Evolutionary conservation across 192 early-diverging fungal genomes (phyloP), one percentile per base, ranked within the genome.

Genomic region (Coemansia sp.): DNA sequence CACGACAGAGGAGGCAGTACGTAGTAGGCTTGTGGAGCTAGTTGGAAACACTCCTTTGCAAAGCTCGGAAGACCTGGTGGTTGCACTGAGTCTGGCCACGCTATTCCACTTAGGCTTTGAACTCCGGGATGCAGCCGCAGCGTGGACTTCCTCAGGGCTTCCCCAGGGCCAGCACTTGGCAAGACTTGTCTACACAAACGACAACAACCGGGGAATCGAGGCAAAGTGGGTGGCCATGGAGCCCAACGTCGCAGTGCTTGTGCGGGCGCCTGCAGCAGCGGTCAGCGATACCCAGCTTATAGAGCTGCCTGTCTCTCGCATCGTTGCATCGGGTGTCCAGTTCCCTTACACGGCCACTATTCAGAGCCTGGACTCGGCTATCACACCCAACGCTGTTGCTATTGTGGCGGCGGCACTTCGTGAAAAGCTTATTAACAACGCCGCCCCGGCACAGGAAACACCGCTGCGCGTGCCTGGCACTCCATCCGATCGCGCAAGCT

Each of bases 31-130:
- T 21, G 52, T 47, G 25, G 24, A 31, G 12, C 51, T 75, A 7
- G 48, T 65, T 30, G 73, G 73, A 31, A 28, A 41, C 63, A 23
- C 57, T 0, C 54, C 49, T 14, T 62, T 75, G 28, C 31, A 52
- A 10, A 65, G 53, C 38, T 48, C 73, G 4, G 67, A 65, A 31
- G 73, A 75, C 54, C 54, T 75, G 49, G 63, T 69, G 5, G 73
- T 69, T 31, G 73, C 67, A 8, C 58, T 75, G 57, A 69, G 73
- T 60, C 62, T 65, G 49, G 73, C 73, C 14, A 60, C 69, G 22
- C 62, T 75, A 12, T 31, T 52, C 38, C 49, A 48, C 38, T 58
- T 55, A 23, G 73, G 63, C 26, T 66, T 75, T 38, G 58, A 59
- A 38, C 54, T 21, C 30, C 18, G 19, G 52, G 56, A 56, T 58